Conservation (phyloP, 345 rosid genomes). For the Xanthoceras sorbifolium region DNA sequence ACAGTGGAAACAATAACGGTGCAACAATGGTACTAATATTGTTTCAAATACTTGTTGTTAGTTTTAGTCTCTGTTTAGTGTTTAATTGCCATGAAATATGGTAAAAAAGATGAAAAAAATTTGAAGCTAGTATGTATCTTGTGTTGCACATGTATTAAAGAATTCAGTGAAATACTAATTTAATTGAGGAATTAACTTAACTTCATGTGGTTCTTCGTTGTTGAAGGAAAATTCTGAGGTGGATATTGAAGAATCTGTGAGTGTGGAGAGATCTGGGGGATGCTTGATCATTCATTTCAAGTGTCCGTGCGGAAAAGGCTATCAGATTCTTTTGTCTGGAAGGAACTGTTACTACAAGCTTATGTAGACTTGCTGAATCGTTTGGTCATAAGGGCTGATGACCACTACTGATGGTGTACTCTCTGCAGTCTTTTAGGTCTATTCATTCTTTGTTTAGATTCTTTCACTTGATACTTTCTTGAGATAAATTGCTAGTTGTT, state of each 20-base stretch:
- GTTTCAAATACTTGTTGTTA: not conserved
- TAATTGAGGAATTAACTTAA: not conserved
- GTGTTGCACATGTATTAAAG: not conserved
- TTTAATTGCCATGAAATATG: slow-evolving; percentile 7
- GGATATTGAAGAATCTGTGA: slow-evolving; percentile 45
- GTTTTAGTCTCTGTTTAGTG: slow-evolving; percentile 2
- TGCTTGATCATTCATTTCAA: slow-evolving; percentile 38
- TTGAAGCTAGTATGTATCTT: not conserved
- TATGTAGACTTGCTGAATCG: slow-evolving; percentile 23
- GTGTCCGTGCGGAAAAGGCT: slow-evolving; percentile 50
- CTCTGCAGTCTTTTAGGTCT: not conserved
- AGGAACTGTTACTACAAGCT: slow-evolving; percentile 55
- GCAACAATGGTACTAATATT: slow-evolving; percentile 15
- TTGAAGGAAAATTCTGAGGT: slow-evolving; percentile 23
- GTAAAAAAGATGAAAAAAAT: not conserved
- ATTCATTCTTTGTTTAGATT: not conserved
- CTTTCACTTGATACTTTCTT: not conserved
- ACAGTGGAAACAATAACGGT: not conserved
- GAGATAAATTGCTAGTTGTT: not conserved
- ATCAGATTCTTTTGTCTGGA: slow-evolving; percentile 45
- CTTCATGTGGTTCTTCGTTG: not conserved
- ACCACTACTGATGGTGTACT: not conserved
- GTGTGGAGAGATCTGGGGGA: slow-evolving; percentile 46
- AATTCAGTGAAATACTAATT: not conserved
- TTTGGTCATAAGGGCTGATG: not conserved